Evolutionary conservation across 306 rosid species (phyloP), one percentile per base, ranked within the genome.

Genomic region (Cicer cuneatum): DNA sequence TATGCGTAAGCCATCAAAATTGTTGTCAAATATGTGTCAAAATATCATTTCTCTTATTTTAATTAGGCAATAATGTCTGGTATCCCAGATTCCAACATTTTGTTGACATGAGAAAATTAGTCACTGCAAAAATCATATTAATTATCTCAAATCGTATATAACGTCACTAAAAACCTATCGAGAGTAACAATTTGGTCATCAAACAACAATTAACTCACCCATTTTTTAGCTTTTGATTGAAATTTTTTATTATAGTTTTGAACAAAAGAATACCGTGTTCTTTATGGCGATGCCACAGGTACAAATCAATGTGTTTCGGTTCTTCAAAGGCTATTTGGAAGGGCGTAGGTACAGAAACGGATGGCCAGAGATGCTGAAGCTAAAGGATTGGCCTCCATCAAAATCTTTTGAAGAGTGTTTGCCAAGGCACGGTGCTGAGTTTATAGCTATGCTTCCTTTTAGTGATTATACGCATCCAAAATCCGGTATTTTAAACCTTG

Each of bases 351-450:
- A 85, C 51, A 68, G 62, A 18, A 82, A 86, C 77, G 88, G 88
- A 66, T 88, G 92, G 92, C 92, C 92, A 19, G 84, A 78, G 65
- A 88, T 88, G 90, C 71, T 88, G 75, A 88, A 88, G 85, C 85
- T 88, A 47, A 88, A 88, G 81, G 92, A 88, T 74, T 88, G 92
- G 90, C 92, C 92, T 74, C 79, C 92, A 41, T 80, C 92, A 80
- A 88, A 82, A 79, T 79, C 72, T 57, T 88, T 88, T 53, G 92
- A 88, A 73, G 87, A 88, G 74, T 88, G 92, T 78, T 80, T 88
- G 60, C 92, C 90, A 8, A 82, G 92, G 80, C 92, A 88, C 56
- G 82, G 87, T 47, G 85, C 86, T 18, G 92, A 88, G 82, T 88
- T 80, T 72, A 43, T 77, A 54, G 77, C 88, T 8, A 86, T 88